Conservation (phyloP, 1,139 yeast species). For the Kluyveromyces sp. region DNA sequence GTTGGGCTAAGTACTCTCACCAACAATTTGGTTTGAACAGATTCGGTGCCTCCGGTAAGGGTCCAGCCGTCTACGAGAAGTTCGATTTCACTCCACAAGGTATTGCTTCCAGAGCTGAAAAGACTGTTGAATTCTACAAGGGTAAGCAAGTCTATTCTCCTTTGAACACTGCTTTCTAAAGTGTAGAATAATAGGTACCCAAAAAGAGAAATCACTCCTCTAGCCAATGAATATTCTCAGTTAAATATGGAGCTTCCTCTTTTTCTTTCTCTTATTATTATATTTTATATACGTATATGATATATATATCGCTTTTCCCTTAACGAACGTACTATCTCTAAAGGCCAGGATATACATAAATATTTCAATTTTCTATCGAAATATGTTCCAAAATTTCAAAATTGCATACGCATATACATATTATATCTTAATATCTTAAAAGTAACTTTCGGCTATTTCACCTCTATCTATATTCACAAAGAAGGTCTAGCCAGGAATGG, state of each 20-base stretch:
- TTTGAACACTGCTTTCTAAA: conserved; percentile 65
- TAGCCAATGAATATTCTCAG: no score
- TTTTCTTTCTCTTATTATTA: no score
- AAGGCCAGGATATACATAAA: no score
- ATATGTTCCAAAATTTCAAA: not conserved
- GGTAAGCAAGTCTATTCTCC: conserved; percentile 70
- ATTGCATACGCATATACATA: not conserved
- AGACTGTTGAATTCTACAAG: conserved; percentile 78
- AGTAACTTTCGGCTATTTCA: no score
- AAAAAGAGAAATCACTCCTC: not conserved
- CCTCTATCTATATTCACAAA: not conserved
- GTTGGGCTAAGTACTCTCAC: conserved; percentile 95
- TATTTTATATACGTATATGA: no score
- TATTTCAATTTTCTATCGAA: no score
- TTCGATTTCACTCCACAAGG: conserved; percentile 94
- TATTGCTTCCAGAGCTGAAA: conserved; percentile 75
- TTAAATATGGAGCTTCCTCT: no score
- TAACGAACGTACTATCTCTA: not conserved
- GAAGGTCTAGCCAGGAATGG: not conserved
- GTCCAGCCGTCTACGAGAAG: conserved; percentile 69
- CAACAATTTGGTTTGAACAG: conserved; percentile 93
- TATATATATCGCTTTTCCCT: not conserved
- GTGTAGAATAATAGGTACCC: not conserved
- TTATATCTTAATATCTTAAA: no score
- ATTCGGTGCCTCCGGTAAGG: conserved; percentile 98